Conservation (phyloP, 148 eudicot genomes). For the Silene conica region DNA sequence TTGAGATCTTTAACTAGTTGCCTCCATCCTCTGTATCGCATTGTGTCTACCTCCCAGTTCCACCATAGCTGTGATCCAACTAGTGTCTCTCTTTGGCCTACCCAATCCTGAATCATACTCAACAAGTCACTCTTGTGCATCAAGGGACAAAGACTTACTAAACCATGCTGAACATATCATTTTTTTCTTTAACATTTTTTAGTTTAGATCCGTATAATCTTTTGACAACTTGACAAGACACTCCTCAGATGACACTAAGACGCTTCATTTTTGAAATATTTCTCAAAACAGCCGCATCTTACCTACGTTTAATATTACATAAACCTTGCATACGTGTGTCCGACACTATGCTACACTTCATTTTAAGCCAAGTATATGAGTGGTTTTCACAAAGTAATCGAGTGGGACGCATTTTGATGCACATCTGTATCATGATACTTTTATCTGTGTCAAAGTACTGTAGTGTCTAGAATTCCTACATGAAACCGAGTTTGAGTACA, state of each 20-base stretch:
- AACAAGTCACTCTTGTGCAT: conserved; percentile 4
- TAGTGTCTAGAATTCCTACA: no score
- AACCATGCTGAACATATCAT: background rate
- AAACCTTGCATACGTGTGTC: no score
- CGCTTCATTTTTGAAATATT: no score
- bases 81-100: conserved; percentile 86
- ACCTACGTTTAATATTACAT: no score
- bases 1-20: conserved; percentile 64
- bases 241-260: background rate
- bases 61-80: conserved; percentile 99
- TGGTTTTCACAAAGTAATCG: no score
- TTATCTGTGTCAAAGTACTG: no score
- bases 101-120: conserved; percentile 69
- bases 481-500: no score
- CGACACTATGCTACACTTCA: no score
- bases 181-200: background rate
- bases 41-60: conserved; percentile 97
- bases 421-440: no score
- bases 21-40: conserved; percentile 69
- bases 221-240: background rate
- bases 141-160: background rate
- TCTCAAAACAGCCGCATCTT: background rate
- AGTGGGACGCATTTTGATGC: no score
- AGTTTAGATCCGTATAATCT: background rate
- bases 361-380: no score